Base-by-base conservation (phyloP, 768 basidiomycete genomes). In the Panus rudis region DNA sequence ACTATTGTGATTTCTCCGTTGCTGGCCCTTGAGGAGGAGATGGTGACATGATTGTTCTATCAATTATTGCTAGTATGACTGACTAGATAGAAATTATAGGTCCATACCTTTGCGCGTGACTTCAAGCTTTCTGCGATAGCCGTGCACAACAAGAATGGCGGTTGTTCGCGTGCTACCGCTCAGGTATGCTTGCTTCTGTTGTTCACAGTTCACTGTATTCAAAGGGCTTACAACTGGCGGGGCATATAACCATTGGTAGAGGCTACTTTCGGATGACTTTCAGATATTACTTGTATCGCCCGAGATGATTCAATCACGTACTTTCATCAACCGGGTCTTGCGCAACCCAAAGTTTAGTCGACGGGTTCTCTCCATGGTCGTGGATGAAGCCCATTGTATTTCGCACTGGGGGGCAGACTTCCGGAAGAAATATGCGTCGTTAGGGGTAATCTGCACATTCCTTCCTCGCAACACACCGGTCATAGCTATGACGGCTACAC, bases 1-100 rank as follows among this genome's bases (percentile, higher is more conserved):
- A 65, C 65, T 0, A 45, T 72, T 2, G 54, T 70, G 55, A 54
- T 68, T 0, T 68, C 65, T 2, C 67, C 64, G 1, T 42, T 69
- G 0, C 47, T 69, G 1, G 58, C 62, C 0, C 61, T 69, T 1
- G 66, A 68, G 19, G 59, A 68, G 1, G 66, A 71, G 44, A 58
- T 60, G 55, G 64, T 63, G 10, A 13, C 21, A 25, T 16, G 8
- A 14, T 43, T 50, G 48, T 43, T 17, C n/a, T n/a, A n/a, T n/a
- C n/a, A 4, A 10, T 21, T 37, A 20, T 35, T 6, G n/a, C n/a
- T 35, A 8, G n/a, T 35, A 7, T 35, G n/a, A n/a, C 33, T 35
- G n/a, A 8, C 21, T n/a, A 35, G n/a, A 17, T 35, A 10, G 28
- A 10, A 30, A 30, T 14, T 8, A 7, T 35, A 17, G 33, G 33